Evolutionary conservation across 2,329 filamentous ascomycete genomes (phyloP), one percentile per base, ranked within the genome.

Genomic region (Hymenoscyphus scutula): DNA sequence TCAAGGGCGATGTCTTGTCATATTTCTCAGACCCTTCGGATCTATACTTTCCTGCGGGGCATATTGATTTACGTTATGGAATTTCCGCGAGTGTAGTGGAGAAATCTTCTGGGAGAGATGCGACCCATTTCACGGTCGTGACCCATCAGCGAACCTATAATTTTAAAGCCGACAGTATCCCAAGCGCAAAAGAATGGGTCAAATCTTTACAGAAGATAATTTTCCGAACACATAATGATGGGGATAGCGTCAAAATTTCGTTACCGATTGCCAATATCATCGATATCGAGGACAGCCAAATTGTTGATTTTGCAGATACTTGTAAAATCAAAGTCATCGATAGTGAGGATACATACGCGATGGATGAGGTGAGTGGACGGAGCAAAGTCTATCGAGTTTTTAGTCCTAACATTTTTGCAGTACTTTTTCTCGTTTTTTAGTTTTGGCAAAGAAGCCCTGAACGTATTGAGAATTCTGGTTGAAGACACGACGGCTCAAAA

Each of bases 341-440:
- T 72, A 96, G 92, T 67, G 91, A 95, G 67, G 94, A 97, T 76
- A 96, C 92, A 0, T 98, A 90, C 76, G 93, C 93, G 2, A 91
- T 98, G 67, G 95, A 99, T 71, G 95, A 99, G 82, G 90, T 91
- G 78, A 67, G 78, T 48, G 23, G 95, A 98, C 71, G 95, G 98
- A 82, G 90, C 91, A 78, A 67, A 78, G 6, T 29, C 63, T 10
- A 55, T 15, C 29, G 23, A 7, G 23, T 37, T 19, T 30, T 17
- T 38, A 32, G 2, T 58, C 23, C 63, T 29, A 41, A 60, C 32
- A 34, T 54, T 48, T 53, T 53, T 11, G n/a, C 64, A 93, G 87
- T 97, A 98, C 74, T 98, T 96, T 75, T 98, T 99, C 75, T 95
- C 93, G 0, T 98, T 98, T 77, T 97, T 97, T 74, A 89, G 86